Evolutionary conservation across 2,329 filamentous ascomycete species (phyloP), one percentile per base, ranked within the genome.

Genomic region (Fusarium coffeatum): DNA sequence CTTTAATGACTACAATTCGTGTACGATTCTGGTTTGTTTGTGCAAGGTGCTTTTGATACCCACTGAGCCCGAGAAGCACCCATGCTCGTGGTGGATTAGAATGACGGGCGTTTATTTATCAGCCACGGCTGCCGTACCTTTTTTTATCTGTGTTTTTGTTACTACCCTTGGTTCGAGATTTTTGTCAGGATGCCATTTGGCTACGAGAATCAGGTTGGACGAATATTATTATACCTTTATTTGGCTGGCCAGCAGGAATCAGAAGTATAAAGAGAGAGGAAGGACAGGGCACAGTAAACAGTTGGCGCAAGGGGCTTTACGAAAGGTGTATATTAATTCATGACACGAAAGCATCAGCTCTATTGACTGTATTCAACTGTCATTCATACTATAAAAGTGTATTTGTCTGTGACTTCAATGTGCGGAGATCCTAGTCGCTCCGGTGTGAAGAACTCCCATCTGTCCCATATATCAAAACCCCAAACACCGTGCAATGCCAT

Each of bases 401-500:
- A 18, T 40, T 46, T 27, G 15, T n/a, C 20, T 28, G 45, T 45
- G 42, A 46, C 15, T 23, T 13, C 45, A 46, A 34, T 50, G 40
- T 10, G 11, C 20, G 54, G 42, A 72, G 59, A 55, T 54, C 37
- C 28, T 59, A 40, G 50, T 40, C 34, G 58, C 53, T 61, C 50
- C 42, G 34, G 7, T 28, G 32, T 53, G 41, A 55, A 43, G 49
- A 47, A 59, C 43, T 45, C 50, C 54, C 27, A 18, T 57, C 25
- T 59, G 48, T 42, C 40, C 47, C 51, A 63, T 53, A 55, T 48
- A 27, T 28, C n/a, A 71, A 63, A 73, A 71, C 56, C 45, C 66
- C 43, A 66, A 78, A 80, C 79, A 75, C 79, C 79, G 62, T 78
- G 74, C 79, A 76, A 80, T 80, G 79, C 78, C 34, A 47, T 68